Evolutionary conservation across 208 protist genomes (phyloP), one percentile per base, ranked within the genome.

Genomic region (Porcisia deanei): DNA sequence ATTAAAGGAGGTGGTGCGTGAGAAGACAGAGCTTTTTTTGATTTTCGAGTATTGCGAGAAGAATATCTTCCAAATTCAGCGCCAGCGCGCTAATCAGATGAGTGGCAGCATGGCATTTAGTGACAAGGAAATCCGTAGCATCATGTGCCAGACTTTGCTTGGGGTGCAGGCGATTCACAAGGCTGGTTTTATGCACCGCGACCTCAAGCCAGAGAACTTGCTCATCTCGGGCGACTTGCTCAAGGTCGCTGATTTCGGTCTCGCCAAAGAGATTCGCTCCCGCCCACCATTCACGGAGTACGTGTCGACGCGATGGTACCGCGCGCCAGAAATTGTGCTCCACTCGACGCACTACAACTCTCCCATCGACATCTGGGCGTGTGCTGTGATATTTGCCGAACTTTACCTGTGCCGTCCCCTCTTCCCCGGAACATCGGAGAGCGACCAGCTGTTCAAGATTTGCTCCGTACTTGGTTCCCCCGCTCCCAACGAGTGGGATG

Each of bases 301-400:
- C 86, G 99, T 99, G 59, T 98, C 97, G 34, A 99, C 99, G 3
- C 93, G 98, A 16, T 99, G 98, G 98, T 99, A 99, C 81, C 92
- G 99, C 37, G 94, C 98, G 6, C 99, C 99, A 3, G 98, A 99
- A 85, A 97, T 98, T 73, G 90, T 99, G 45, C 88, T 99, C 10
- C 99, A 98, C 64, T 98, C 99, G 52, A 98, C 98, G 10, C 97
- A 98, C 80, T 99, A 99, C 85, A 96, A 95, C 70, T 97, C 95
- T 57, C 98, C 99, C 49, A 98, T 99, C 82, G 99, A 99, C 79
- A 95, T 99, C 59, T 99, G 98, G 98, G 95, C 96, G 22, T 94
- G 97, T 67, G 98, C 96, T 16, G 97, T 98, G 64, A 97, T 99
- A 55, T 97, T 99, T 63, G 98, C 96, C 18, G 98, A 99, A 86